Evolutionary conservation across 371 early-diverging fungal genomes (phyloP).

Genomic region (Apophysomyces variabilis): DNA sequence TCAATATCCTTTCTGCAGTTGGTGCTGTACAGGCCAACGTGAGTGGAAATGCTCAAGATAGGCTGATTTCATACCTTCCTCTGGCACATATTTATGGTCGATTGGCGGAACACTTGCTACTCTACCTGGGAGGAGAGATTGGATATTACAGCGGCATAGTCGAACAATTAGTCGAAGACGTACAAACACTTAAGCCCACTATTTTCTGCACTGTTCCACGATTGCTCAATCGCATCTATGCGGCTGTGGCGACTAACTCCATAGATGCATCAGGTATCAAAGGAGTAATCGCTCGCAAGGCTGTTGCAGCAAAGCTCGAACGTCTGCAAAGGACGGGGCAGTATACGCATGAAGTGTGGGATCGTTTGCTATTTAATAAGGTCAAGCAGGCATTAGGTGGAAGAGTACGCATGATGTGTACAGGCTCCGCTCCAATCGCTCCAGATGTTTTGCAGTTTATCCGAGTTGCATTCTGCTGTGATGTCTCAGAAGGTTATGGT

Average conservation of each 20-base stretch:
- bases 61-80: conserved; percentile 78
- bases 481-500: conserved; percentile 88
- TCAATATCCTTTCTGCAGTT: conserved; percentile 41
- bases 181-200: conserved; percentile 81
- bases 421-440: conserved; percentile 93
- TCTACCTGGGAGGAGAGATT: conserved; percentile 60
- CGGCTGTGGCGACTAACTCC: conserved; percentile 72
- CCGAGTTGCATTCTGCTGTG: conserved; percentile 76
- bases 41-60: conserved; percentile 34
- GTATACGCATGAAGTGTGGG: conserved; percentile 82
- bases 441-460: conserved; percentile 87
- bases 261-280: conserved; percentile 70
- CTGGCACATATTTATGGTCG: conserved; percentile 95
- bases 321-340: conserved; percentile 63
- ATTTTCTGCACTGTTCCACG: conserved; percentile 92
- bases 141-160: conserved; percentile 91
- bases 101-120: conserved; percentile 33
- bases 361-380: conserved; percentile 91
- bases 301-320: conserved; percentile 59
- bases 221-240: conserved; percentile 90
- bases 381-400: conserved; percentile 91
- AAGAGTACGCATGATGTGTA: conserved; percentile 75
- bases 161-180: conserved; percentile 80
- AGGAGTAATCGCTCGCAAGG: conserved; percentile 64
- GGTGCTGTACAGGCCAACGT: conserved; percentile 27